Conservation (phyloP, 2,329 filamentous ascomycete genomes). For the Sphaerulina musiva region DNA sequence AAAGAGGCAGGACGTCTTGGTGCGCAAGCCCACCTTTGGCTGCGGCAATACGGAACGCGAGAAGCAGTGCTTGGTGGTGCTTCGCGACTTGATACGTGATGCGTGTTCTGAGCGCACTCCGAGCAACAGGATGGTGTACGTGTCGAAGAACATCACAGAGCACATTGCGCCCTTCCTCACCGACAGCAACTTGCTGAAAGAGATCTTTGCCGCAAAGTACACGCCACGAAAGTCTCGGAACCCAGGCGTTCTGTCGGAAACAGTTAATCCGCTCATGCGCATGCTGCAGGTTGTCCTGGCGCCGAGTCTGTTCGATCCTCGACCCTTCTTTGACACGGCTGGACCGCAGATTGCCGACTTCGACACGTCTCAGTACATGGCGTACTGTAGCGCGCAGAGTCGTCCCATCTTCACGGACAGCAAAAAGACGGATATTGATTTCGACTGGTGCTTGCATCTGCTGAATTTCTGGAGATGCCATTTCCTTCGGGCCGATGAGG, state of each 20-base stretch:
- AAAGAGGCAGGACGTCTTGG: constrained; percentile 25
- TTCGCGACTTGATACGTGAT: constrained; percentile 38
- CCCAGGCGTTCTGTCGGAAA: not conserved
- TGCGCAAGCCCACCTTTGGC: constrained; percentile 26
- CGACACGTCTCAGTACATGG: constrained; percentile 41
- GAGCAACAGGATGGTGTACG: not conserved
- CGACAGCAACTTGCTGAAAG: constrained; percentile 6
- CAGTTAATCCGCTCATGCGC: constrained; percentile 17
- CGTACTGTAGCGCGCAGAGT: constrained; percentile 35
- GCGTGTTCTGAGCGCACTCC: not conserved
- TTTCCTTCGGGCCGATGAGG: constrained; percentile 37
- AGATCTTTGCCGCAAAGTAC: constrained; percentile 1
- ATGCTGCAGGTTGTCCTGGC: constrained; percentile 31
- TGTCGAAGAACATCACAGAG: constrained; percentile 2
- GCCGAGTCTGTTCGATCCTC: constrained; percentile 25
- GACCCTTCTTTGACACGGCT: not conserved
- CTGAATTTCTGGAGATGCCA: constrained; percentile 51
- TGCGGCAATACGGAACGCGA: constrained; percentile 28
- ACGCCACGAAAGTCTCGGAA: not conserved
- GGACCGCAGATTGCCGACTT: constrained; percentile 29
- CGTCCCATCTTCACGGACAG: constrained; percentile 40
- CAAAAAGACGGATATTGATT: constrained; percentile 37
- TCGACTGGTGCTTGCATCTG: constrained; percentile 43
- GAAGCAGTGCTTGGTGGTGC: constrained; percentile 33
- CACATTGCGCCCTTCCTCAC: not conserved